Base-by-base conservation (phyloP, 140 eudicot genomes). In the Anethum foeniculum region DNA sequence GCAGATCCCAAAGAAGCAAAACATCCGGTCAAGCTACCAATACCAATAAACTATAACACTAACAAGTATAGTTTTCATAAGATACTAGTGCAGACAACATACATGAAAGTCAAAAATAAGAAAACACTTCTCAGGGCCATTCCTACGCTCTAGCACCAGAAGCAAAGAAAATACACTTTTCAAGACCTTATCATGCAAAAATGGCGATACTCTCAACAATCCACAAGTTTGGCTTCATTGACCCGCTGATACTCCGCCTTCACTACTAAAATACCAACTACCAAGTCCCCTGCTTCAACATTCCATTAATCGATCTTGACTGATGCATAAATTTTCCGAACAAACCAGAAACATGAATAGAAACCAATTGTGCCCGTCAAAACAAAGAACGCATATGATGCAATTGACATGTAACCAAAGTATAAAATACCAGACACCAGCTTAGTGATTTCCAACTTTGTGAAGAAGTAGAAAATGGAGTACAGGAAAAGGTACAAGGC, bases 321-420 rank as follows among this genome's bases (percentile, higher is more conserved):
- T 16, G 97, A 92, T 1, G 90, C 83, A 64, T 92, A 92, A 60
- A 92, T 92, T 86, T 92, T 92, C 41, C 90, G 80, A 6, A 92
- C 97, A 83, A 92, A 92, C 97, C 95, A 92, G 77, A 90, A 78
- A 79, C 97, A 92, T 6, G 97, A 90, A 49, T 90, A 90, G 82
- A 90, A 92, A 32, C 97, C 97, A 47, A 90, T 93, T 7, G 96
- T 88, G 23, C 97, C 97, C 4, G 97, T 93, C 87, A 93, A 86
- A 85, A 93, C 97, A 41, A 93, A 93, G 91, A 93, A 93, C 19
- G 97, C 96, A 80, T 87, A 93, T 0, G 97, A 93, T 67, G 92
- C 96, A 58, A 93, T 93, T 82, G 88, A 82, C 97, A 93, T 93
- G 73, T 93, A 93, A 27, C 96, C 96, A 16, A 92, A 87, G 86